Base-by-base conservation (phyloP, 2,329 filamentous ascomycete genomes). In the Pseudogymnoascus destructans region DNA sequence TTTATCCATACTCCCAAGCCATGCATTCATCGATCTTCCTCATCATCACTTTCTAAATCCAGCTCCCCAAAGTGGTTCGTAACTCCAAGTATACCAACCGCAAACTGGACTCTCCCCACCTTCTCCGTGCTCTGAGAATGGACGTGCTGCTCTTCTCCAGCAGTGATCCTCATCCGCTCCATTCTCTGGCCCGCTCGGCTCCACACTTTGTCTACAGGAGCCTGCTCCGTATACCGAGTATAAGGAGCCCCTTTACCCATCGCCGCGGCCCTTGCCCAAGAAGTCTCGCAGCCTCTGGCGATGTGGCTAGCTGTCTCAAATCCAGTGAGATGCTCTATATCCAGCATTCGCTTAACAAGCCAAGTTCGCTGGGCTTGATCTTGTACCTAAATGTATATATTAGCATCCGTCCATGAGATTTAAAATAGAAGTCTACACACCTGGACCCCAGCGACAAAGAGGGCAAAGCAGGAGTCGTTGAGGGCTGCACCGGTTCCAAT, bases 371-470 rank as follows among this genome's bases (percentile, higher is more conserved):
- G 90, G 0, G 72, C 74, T 3, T 81, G 70, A 60, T 88, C 81
- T 65, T 81, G 81, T 68, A 84, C 95, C 77, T 95, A 76, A 55
- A 75, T 55, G 42, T 3, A 8, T 25, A 33, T 8, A 52, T 62
- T 52, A 63, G 59, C 49, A 46, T 8, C 2, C 9, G 5, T 17
- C 9, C 40, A 49, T 17, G 36, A 8, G 38, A 38, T 17, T 33
- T 2, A 13, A 15, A 19, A 13, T 32, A 3, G 11, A 42, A 35
- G 9, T 17, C 10, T 42, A 64, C 70, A 64, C 71, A 84, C 81
- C 74, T 85, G 81, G 9, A 97, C 81, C 3, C 81, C 92, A 1
- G 90, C 86, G 61, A 96, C 89, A 72, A 97, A 96, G 1, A 95
- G 74, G 3, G 85, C 83, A 66, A 96, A 86, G 3, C 83, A 84